Base-by-base conservation (phyloP, 1,284 basidiomycete genomes). In the Sanghuangporus weigelae region DNA sequence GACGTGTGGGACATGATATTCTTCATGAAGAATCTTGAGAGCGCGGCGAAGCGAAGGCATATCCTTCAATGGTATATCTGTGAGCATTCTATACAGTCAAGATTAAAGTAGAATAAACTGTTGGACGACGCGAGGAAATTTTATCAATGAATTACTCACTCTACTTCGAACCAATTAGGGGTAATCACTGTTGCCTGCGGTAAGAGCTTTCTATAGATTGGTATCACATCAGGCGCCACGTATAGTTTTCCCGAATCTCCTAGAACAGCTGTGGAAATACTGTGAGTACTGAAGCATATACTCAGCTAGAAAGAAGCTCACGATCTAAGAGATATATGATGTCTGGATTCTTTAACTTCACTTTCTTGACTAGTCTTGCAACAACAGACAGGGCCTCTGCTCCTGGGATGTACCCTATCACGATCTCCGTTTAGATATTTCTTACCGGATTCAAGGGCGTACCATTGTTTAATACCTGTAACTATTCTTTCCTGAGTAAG, bases 131-230 rank as follows among this genome's bases (percentile, higher is more conserved):
- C 40, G 40, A 42, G 12, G n/a, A 12, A 12, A 8, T n/a, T 42
- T 11, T 42, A 42, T 12, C 40, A 42, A 2, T n/a, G 40, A 42
- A 26, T 56, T 3, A 80, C 90, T 74, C 72, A 96, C 93, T 98
- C 95, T 62, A 92, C 92, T 78, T 99, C 97, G 68, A 96, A 99
- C 84, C 96, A 97, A 73, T 99, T 99, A 0, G 96, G 96, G 0
- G 96, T 96, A 68, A 98, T 96, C 63, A 98, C 89, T 0, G 92
- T 93, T 1, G 96, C 89, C 23, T 90, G 77, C 16, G 84, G 80
- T 2, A 99, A 80, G 76, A 99, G 84, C 54, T 78, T 74, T 59
- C 87, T 85, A 78, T 99, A 99, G 55, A 95, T 84, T 0, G 95
- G 94, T 60, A 99, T 83, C 5, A 96, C 94, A 67, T 93, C 89